These are phyloP conservation scores for Pythium apleroticum DNA, from an alignment of 352 stramenopile species.

Conservation along the genomic window DNA sequence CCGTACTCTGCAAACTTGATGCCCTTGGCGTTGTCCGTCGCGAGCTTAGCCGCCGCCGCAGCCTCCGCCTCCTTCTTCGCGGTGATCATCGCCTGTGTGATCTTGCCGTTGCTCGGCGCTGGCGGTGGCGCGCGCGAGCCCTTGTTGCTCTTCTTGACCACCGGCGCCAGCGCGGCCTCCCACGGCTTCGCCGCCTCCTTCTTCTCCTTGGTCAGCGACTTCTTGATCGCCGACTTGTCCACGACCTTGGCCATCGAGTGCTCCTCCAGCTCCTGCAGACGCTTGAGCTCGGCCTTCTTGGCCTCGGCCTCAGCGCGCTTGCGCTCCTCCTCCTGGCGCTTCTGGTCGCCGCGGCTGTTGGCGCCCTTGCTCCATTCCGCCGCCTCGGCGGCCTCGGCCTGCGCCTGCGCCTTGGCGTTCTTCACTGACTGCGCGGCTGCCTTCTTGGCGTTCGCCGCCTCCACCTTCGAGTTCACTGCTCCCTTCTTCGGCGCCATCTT, in stretches of 20 bases:
- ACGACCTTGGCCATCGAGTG: slow-evolving; percentile 45
- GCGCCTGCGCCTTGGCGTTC: slow-evolving; percentile 48
- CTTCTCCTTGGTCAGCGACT: slow-evolving; percentile 56
- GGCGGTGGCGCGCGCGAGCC: slow-evolving; percentile 39
- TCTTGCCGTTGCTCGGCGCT: slow-evolving; percentile 36
- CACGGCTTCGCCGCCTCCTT: slow-evolving; percentile 67
- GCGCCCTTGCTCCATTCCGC: slow-evolving; percentile 63
- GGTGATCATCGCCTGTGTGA: slow-evolving; percentile 54
- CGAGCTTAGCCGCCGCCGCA: slow-evolving; percentile 30
- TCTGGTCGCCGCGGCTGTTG: slow-evolving; percentile 42
- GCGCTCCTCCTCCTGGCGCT: slow-evolving; percentile 57
- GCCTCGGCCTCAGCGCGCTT: slow-evolving; percentile 60
- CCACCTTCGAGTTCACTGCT: slow-evolving; percentile 65
- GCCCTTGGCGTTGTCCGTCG: slow-evolving; percentile 42
- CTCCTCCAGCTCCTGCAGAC: slow-evolving; percentile 66
- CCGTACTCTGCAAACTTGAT: slow-evolving; percentile 62
- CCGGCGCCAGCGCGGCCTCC: slow-evolving; percentile 64
- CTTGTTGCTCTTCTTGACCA: slow-evolving; percentile 68
- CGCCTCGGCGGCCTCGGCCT: slow-evolving; percentile 39
- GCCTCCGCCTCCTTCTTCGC: slow-evolving; percentile 50
- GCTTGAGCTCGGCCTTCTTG: slow-evolving; percentile 76
- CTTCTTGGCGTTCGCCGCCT: slow-evolving; percentile 75
- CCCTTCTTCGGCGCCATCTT: slow-evolving; percentile 52
- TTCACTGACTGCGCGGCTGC: slow-evolving; percentile 52
- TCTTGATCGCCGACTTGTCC: slow-evolving; percentile 57